Base-by-base conservation (phyloP, 306 rosid genomes). In the Vigna reflexopilosa region DNA sequence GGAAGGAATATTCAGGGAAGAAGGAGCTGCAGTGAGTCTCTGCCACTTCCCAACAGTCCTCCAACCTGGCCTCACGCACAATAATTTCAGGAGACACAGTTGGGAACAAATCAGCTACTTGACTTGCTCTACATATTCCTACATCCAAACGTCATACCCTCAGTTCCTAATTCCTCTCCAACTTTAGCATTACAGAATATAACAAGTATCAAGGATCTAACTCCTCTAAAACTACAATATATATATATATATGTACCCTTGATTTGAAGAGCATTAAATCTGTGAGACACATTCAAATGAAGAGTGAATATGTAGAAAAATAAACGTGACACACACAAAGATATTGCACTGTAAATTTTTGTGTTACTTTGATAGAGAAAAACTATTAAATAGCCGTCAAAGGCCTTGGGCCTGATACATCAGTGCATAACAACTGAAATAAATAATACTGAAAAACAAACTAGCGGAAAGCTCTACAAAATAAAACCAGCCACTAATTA, bases 1-100 rank as follows among this genome's bases (percentile, higher is more conserved):
- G 99, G 85, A 96, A 96, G 12, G 89, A 78, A 78, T 93, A 93
- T 11, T 85, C 93, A 5, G 97, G 99, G 88, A 91, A 96, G 91
- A 96, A 96, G 38, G 97, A 93, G 87, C 99, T 93, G 94, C 99
- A 96, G 71, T 93, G 99, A 75, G 96, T 96, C 91, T 96, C 98
- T 20, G 98, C 99, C 80, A 96, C 99, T 88, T 91, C 99, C 99
- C 99, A 96, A 79, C 91, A 91, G 83, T 96, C 99, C 89, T 89
- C 96, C 61, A 96, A 65, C 83, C 99, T 86, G 0, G 99, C 99
- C 88, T 96, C 97, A 48, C 99, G 85, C 12, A 96, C 98, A 11
- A 84, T 89, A 51, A 96, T 85, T 72, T 90, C 91, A 0, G 98
- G 98, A 72, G 93, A 88, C 83, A 90, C 77, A 0, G 93, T 70